Percentiles rank a stretch among this genome's conserved stretches.
Conservation (phyloP, 129 eudicot genomes). For the Sambucus nigra region DNA sequence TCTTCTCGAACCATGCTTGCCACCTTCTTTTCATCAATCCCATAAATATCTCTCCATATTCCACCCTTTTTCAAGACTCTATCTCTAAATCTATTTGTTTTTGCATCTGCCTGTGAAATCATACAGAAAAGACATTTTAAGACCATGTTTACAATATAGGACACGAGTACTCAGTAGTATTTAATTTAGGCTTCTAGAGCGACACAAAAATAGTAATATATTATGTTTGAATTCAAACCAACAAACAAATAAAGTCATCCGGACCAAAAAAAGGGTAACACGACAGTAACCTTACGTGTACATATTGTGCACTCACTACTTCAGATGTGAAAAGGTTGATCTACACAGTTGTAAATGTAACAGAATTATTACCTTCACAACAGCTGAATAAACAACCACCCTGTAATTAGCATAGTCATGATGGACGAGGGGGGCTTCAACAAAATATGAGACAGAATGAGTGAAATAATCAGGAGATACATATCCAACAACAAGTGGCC, state of each 20-base stretch:
- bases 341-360: not conserved
- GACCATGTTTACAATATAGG: conserved; percentile 4
- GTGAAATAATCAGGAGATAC: conserved; percentile 98
- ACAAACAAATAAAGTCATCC: not conserved
- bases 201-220: not conserved
- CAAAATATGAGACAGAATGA: conserved; percentile 91
- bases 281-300: not conserved
- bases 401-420: conserved; percentile 70
- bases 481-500: conserved; percentile 84
- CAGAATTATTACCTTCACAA: conserved; percentile 61
- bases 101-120: conserved; percentile 83
- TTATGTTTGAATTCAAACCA: not conserved
- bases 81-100: conserved; percentile 77
- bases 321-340: not conserved
- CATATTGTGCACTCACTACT: not conserved
- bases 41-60: conserved; percentile 84
- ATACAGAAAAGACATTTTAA: conserved; percentile 12
- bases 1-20: conserved; percentile 89
- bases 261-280: no score
- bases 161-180: not conserved
- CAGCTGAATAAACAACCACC: conserved; percentile 92
- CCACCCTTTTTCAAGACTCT: conserved; percentile 86
- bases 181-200: not conserved
- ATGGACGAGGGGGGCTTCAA: conserved; percentile 80
- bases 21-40: conserved; percentile 93